Evolutionary conservation across 768 basidiomycete genomes (phyloP), one percentile per base, ranked within the genome.

Genomic region (Serendipita indica): DNA sequence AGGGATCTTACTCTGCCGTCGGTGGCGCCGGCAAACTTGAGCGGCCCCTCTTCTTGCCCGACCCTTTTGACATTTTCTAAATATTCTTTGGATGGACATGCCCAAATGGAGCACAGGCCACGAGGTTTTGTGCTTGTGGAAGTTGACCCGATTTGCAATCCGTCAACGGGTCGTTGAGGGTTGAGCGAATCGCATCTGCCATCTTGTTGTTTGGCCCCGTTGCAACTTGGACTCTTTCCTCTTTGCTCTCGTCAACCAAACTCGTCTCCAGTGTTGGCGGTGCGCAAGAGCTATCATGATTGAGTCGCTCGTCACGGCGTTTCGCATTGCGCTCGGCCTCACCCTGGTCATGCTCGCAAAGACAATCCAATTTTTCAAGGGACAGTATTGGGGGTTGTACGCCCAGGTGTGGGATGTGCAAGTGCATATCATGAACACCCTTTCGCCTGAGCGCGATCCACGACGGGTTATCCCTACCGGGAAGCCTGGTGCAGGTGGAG

Each of bases 201-300:
- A 37, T 37, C 35, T n/a, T 37, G 10, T 10, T 10, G 10, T 10
- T 37, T 37, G 10, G 35, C 35, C 10, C 10, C 10, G 22, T 54
- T 33, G 10, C 49, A 54, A 25, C 49, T 54, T 54, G 49, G n/a
- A 28, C 49, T 28, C 49, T 54, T 27, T 28, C 49, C 32, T 28
- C n/a, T 54, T 28, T 28, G 30, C 7, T 28, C 20, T 30, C 25
- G 49, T 22, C 22, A 54, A n/a, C n/a, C 43, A 18, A 37, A 10
- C 18, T 3, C 41, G n/a, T 18, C 41, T 18, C 18, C 5, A n/a
- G n/a, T 25, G 41, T 18, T 25, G 41, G n/a, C 5, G n/a, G 27
- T 6, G 41, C 5, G 7, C 41, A 25, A n/a, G n/a, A 43, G 18
- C 5, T n/a, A 54, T 30, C 22, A 54, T 54, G 49, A 25, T 54